Evolutionary conservation across 768 basidiomycete species (phyloP).

Genomic region (Kwoniella newhampshirensis): DNA sequence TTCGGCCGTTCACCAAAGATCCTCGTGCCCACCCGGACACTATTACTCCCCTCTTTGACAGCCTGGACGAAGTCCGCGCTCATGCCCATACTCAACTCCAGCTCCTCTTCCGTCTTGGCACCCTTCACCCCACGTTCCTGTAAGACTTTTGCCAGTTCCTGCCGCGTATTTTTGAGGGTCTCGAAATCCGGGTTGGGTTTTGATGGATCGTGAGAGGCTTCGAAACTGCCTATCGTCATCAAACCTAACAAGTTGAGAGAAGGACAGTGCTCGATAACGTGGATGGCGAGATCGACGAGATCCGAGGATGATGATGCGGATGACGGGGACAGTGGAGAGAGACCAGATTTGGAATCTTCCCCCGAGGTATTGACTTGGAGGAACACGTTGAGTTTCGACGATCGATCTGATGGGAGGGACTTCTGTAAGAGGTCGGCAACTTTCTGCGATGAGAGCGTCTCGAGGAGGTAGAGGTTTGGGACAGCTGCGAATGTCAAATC

Average conservation of each 20-base stretch:
- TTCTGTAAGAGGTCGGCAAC: conserved; percentile 77
- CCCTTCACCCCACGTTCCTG: conserved; percentile 23
- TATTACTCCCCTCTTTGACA: conserved; percentile 74
- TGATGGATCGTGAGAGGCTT: conserved; percentile 63
- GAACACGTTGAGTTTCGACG: conserved; percentile 70
- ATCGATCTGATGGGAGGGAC: conserved; percentile 60
- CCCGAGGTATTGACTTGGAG: conserved; percentile 94
- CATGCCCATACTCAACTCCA: conserved; percentile 79
- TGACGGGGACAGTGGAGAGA: conserved; percentile 60
- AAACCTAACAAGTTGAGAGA: conserved; percentile 74
- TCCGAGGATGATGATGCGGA: conserved; percentile 51
- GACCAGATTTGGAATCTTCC: conserved; percentile 86
- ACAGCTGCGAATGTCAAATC: conserved; percentile 65
- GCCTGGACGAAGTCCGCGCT: conserved; percentile 90
- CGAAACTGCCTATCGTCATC: conserved; percentile 93
- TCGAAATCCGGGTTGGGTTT: conserved; percentile 73
- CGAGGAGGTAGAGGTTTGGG: conserved; percentile 80
- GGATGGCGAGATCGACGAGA: conserved; percentile 65
- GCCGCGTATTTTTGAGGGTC: conserved; percentile 65
- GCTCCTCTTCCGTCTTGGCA: conserved; percentile 27
- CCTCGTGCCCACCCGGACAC: conserved; percentile 85
- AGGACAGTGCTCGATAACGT: conserved; percentile 72
- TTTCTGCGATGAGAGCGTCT: conserved; percentile 80
- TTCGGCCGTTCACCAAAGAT: conserved; percentile 76
- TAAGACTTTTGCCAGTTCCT: conserved; percentile 55